Percentiles rank a stretch among this genome's conserved stretches.
phyloP scores from a whole-genome alignment of 805 yeast genomes.

The Saccharomycopsis vini region DNA sequence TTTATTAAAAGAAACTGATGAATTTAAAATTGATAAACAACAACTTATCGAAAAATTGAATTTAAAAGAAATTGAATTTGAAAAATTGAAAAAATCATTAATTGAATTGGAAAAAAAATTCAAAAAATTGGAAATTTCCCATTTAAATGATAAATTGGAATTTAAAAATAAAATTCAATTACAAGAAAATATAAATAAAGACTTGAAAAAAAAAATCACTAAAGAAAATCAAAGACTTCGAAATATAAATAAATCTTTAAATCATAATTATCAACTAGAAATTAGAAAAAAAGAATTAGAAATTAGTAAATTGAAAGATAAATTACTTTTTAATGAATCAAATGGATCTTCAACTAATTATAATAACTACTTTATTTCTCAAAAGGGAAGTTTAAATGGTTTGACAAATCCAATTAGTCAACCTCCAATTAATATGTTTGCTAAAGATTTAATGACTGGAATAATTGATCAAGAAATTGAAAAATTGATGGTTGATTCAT shows the following conservation, averaged over 20 bases:
- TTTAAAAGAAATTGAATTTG: conserved; percentile 1
- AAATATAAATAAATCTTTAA: conserved; percentile 3
- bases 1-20: conserved; percentile 11
- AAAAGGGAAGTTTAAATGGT: neutral
- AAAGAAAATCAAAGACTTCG: conserved; percentile 4
- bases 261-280: conserved; percentile 7
- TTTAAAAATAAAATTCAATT: neutral
- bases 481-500: conserved; percentile 15
- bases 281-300: conserved; percentile 15
- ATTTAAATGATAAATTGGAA: neutral
- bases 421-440: conserved; percentile 1
- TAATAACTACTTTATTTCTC: neutral
- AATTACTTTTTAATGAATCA: conserved; percentile 2
- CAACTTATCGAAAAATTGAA: neutral
- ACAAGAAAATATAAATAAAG: neutral
- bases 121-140: neutral
- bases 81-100: neutral
- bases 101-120: neutral
- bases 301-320: conserved; percentile 13
- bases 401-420: neutral
- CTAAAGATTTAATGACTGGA: neutral
- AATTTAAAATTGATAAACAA: conserved; percentile 5
- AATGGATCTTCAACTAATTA: neutral
- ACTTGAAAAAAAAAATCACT: neutral
- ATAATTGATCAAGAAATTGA: conserved; percentile 14